Evolutionary conservation across 306 rosid species (phyloP), one percentile per base, ranked within the genome.

Genomic region (Cicer bijugum): DNA sequence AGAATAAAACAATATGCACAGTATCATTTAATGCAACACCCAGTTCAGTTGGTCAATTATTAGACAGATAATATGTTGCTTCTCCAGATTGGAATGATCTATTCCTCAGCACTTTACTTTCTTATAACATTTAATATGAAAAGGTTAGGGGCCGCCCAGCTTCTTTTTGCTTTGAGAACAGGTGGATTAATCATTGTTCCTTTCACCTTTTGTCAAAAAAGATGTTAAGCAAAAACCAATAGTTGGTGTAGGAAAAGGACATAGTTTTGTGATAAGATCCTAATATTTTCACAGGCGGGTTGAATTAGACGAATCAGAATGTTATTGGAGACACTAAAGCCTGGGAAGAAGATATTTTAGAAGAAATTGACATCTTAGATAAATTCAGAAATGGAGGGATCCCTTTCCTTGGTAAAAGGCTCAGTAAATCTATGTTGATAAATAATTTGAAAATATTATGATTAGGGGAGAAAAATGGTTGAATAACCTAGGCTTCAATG

Each of bases 1-100:
- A 28, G 35, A 28, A 28, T 4, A 28, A 28, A 28, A 28, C 35
- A 28, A 28, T 3, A 28, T 28, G 35, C 35, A 28, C 35, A 28
- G 53, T 28, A 75, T 64, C 7, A 53, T 53, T 53, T 8, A 53
- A 10, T 53, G 50, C 16, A 55, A 59, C 69, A 47, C 56, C 76
- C 46, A 46, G 63, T 12, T 69, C 50, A 58, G 35, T 59, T 46
- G 63, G 71, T 59, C 53, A 59, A 14, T 59, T 47, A 59, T 37
- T 74, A 59, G 48, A 16, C 17, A 17, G 50, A 57, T 33, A 46
- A 14, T 38, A 48, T 47, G 9, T 40, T 48, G 75, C 51, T 17
- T 45, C 75, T 68, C 43, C 16, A 46, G 47, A 66, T 64, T 51
- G 46, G 23, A 42, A 33, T 12, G 68, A 56, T 11, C 35, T 67